A percentile compares a stretch with the other conserved stretches of the same genome.
Conservation (phyloP, 2,329 filamentous ascomycete species). For the Botrytis fragariae region DNA sequence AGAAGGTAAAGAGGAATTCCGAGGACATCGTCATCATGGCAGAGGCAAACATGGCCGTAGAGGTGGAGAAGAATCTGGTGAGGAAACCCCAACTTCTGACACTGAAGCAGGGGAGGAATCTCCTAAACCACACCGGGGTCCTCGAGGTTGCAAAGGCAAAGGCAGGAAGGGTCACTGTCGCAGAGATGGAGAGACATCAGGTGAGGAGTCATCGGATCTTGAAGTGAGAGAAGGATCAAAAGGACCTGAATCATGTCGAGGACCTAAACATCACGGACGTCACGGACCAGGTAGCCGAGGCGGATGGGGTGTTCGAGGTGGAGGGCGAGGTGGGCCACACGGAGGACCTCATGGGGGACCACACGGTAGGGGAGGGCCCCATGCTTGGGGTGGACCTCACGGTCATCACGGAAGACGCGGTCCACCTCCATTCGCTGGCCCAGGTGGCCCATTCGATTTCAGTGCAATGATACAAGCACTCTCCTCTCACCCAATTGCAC, state of each 20-base stretch:
- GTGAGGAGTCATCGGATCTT: conserved; percentile 15
- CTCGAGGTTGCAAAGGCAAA: conserved; percentile 1
- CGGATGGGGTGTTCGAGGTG: conserved; percentile 11
- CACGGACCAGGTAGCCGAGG: conserved; percentile 28
- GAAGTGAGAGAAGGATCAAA: conserved; percentile 22
- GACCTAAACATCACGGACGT: conserved; percentile 19
- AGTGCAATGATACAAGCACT: conserved; percentile 32
- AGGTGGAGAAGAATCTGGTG: conserved; percentile 15
- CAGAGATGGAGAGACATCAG: neutral
- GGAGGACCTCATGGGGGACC: conserved; percentile 23
- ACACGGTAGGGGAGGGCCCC: conserved; percentile 20
- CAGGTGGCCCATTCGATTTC: conserved; percentile 34
- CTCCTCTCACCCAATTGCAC: conserved; percentile 33
- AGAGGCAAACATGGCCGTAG: conserved; percentile 14
- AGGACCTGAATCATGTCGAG: conserved; percentile 17
- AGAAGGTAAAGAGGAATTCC: conserved; percentile 22
- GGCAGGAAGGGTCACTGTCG: neutral
- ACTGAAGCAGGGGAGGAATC: conserved; percentile 10
- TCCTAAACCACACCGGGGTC: conserved; percentile 2
- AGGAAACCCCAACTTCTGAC: conserved; percentile 19
- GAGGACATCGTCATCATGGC: conserved; percentile 41
- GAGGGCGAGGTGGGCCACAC: conserved; percentile 21
- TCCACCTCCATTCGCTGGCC: conserved; percentile 29
- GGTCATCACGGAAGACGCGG: conserved; percentile 26
- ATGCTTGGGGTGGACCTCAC: conserved; percentile 23